Conservation (phyloP, 2,329 filamentous ascomycete genomes). For the Tolypocladium album region DNA sequence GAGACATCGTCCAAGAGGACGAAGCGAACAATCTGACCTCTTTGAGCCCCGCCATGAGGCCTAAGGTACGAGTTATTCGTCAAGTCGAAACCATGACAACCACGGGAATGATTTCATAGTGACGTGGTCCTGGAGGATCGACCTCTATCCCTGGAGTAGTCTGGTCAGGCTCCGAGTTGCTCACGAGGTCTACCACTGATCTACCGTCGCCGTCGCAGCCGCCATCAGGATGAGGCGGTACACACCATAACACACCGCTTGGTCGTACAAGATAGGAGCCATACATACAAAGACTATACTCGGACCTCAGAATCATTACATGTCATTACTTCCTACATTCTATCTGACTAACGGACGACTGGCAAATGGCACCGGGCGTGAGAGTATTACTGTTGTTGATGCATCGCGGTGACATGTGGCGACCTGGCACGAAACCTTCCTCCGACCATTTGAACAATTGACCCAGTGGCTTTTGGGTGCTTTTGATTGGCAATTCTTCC, state of each 20-base stretch:
- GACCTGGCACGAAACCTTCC: not conserved
- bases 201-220: not conserved
- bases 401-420: not conserved
- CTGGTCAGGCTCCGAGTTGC: not conserved
- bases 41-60: not conserved
- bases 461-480: not conserved
- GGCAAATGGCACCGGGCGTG: not conserved
- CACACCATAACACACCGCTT: not conserved
- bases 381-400: not conserved
- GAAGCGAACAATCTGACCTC: slow-evolving; percentile 12
- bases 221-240: not conserved
- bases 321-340: not conserved
- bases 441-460: not conserved
- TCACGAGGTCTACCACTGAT: not conserved
- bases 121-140: no score
- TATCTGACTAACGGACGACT: not conserved
- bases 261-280: not conserved
- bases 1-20: slow-evolving; percentile 18
- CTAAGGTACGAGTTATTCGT: not conserved
- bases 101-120: not conserved
- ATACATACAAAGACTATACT: not conserved
- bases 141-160: not conserved
- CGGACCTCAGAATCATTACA: not conserved
- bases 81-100: not conserved
- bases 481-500: no score